Evolutionary conservation across 192 early-diverging fungal species (phyloP), one percentile per base, ranked within the genome.

Genomic region (Entomortierella beljakovae): DNA sequence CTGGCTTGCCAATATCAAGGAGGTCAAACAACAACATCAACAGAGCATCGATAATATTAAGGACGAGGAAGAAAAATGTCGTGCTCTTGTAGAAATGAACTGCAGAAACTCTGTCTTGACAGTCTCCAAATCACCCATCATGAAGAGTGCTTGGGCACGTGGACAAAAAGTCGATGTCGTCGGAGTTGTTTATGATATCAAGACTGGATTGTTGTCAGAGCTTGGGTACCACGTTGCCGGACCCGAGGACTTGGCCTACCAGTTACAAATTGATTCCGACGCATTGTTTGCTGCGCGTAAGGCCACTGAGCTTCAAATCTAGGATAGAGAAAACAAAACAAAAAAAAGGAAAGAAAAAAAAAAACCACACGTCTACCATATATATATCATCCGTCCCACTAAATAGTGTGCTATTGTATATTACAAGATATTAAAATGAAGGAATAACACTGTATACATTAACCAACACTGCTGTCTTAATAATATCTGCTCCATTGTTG

Each of bases 1-100:
- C 84, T 98, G 97, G 97, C 85, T 98, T 33, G 82, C 88, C 11
- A 87, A 89, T 71, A 93, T 98, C 80, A 92, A 94, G 81, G 94
- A 94, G 67, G 83, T 96, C 40, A 92, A 93, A 61, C 43, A 85
- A 56, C 79, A 87, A 23, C 75, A 79, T 34, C 63, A 58, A 22
- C 32, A 40, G 11, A 77, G 83, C 42, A 25, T 88, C 1, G 70
- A 85, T 13, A 22, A 26, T 32, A 72, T 81, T 32, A 33, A 82
- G 46, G 73, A 73, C 29, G 67, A 84, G 48, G 57, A 77, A 20
- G 83, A 83, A 26, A 75, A 80, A 31, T 80, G 64, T 26, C 84
- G 88, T 29, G 82, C 80, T 20, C 64, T 92, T 32, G 85, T 88
- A 20, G 90, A 93, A 79, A 81, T 96, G 34, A 96, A 98, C 71